Conservation (phyloP, 1,284 basidiomycete genomes). For the Schizophyllum commune region DNA sequence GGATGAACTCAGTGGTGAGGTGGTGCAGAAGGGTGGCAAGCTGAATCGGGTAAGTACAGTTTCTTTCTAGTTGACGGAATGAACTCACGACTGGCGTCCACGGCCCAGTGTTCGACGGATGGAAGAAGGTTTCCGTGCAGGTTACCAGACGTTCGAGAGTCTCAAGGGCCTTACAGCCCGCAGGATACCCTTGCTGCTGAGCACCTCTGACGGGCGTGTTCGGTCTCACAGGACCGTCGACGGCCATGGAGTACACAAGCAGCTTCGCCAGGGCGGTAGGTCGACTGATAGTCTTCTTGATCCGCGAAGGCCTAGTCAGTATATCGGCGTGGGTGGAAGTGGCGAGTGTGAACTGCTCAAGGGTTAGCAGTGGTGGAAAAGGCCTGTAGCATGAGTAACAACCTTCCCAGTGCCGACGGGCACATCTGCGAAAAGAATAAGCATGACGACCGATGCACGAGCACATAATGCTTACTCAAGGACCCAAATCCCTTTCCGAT, state of each 20-base stretch:
- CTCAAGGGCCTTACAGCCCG: slow-evolving; percentile 86
- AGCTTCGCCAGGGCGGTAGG: slow-evolving; percentile 68
- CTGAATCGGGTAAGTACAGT: slow-evolving; percentile 22
- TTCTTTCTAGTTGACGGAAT: not conserved
- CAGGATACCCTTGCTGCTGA: slow-evolving; percentile 53
- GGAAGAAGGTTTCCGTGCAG: slow-evolving; percentile 90
- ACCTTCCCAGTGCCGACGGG: slow-evolving; percentile 64
- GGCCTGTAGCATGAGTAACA: not conserved
- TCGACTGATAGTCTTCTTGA: slow-evolving; percentile 74
- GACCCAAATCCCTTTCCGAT: slow-evolving; percentile 84
- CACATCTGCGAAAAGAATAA: slow-evolving; percentile 42
- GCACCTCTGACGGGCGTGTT: slow-evolving; percentile 24
- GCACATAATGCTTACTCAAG: slow-evolving; percentile 58
- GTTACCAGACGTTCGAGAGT: slow-evolving; percentile 86
- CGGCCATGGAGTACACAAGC: slow-evolving; percentile 86
- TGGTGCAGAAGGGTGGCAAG: slow-evolving; percentile 76
- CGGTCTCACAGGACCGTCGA: slow-evolving; percentile 62
- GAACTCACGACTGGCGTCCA: slow-evolving; percentile 54
- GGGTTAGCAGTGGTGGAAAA: slow-evolving; percentile 2
- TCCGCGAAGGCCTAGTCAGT: slow-evolving; percentile 58
- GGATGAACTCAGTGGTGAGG: slow-evolving; percentile 75
- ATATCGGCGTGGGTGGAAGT: slow-evolving; percentile 66
- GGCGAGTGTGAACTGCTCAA: slow-evolving; percentile 46
- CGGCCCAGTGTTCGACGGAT: slow-evolving; percentile 74
- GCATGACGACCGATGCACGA: slow-evolving; percentile 3